Evolutionary conservation across 1,284 basidiomycete species (phyloP), one percentile per base, ranked within the genome.

Genomic region (Trichosporon inkin): DNA sequence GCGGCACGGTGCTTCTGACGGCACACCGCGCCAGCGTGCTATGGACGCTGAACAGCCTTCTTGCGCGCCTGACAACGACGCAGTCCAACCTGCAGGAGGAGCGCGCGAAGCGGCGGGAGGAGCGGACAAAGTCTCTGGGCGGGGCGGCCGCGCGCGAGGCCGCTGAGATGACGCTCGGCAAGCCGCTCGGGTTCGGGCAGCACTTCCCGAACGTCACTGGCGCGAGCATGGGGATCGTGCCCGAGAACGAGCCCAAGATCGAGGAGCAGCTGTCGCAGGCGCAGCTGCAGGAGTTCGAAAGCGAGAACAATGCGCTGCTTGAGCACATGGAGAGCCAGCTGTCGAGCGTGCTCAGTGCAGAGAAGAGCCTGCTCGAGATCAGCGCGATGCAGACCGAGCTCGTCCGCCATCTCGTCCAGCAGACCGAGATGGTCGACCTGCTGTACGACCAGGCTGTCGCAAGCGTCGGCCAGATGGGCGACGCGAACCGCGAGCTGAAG

Each of bases 361-460:
- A 84, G 67, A 77, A 76, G 56, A 80, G 79, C 34, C 68, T 84
- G 54, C 68, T 81, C 61, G 82, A 83, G 68, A 83, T 84, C 61
- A 80, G 79, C 35, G 72, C 80, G 37, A 71, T 84, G n/a, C 83
- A 84, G 69, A 79, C 80, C 8, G 81, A 83, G 64, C 77, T 84
- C 51, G 78, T 83, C 14, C 71, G 79, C 56, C 82, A 84, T 60
- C 71, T 84, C 17, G 77, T 78, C 34, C 75, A 80, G 67, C 83
- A 84, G 71, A 79, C 77, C 53, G 83, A 84, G 71, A 71, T 82
- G 44, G 81, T 81, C 32, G 80, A 82, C 59, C 71, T 77, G 59
- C 71, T 84, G 56, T 78, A 81, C 67, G 80, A 82, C 49, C 82
- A 84, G 61, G 81, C 82, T 6, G 76, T 82, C 10, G 79, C 76